Evolutionary conservation across 805 yeast species (phyloP).

Genomic region (Cyberlindnera lachancei): DNA sequence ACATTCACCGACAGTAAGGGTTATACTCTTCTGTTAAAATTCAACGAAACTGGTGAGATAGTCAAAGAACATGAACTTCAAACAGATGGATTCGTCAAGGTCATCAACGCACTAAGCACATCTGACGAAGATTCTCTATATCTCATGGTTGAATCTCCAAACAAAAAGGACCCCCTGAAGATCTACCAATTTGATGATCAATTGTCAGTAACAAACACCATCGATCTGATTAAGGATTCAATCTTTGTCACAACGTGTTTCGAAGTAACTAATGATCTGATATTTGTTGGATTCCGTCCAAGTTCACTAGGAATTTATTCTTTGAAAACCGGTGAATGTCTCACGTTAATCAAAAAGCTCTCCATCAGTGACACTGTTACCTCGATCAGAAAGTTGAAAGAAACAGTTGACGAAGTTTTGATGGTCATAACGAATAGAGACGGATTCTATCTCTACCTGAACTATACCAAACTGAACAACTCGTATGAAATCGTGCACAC

Average conservation of each 20-base stretch:
- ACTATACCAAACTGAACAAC: conserved; percentile 19
- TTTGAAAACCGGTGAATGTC: conserved; percentile 21
- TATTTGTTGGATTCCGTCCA: conserved; percentile 66
- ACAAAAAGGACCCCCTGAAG: conserved; percentile 47
- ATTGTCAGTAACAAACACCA: conserved; percentile 21
- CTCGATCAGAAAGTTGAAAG: conserved; percentile 35
- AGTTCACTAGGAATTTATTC: conserved; percentile 57
- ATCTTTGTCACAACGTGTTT: conserved; percentile 57
- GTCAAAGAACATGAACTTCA: conserved; percentile 15
- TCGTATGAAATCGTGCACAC: conserved; percentile 34
- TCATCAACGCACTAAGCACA: conserved; percentile 41
- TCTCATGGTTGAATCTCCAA: conserved; percentile 58
- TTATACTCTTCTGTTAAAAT: conserved; percentile 34
- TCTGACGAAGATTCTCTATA: conserved; percentile 24
- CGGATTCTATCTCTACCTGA: conserved; percentile 47
- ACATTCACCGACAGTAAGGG: conserved; percentile 34
- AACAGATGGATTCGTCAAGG: conserved; percentile 33
- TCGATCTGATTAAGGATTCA: conserved; percentile 31
- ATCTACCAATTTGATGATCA: conserved; percentile 30
- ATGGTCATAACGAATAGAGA: conserved; percentile 54
- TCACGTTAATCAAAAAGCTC: conserved; percentile 35
- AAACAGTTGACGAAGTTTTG: conserved; percentile 11
- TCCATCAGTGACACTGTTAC: conserved; percentile 66
- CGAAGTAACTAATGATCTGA: conserved; percentile 32
- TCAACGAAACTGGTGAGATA: conserved; percentile 30